Conservation (phyloP, 1,139 yeast species). For the Yamadazyma diddensiae region DNA sequence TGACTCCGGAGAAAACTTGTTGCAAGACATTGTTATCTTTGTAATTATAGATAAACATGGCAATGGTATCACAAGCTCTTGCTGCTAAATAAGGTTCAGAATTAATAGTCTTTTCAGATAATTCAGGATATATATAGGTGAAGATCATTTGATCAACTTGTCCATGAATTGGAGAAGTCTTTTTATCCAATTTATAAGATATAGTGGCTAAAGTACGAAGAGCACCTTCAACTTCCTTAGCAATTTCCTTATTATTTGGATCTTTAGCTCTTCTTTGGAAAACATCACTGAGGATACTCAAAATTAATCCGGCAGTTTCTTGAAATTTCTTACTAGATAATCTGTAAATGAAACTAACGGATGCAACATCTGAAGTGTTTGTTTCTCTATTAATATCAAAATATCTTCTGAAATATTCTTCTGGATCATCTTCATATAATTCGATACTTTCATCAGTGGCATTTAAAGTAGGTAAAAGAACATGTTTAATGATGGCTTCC, state of each 20-base stretch:
- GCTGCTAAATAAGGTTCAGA: conserved; percentile 50
- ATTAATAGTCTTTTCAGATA: conserved; percentile 28
- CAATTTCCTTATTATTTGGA: conserved; percentile 26
- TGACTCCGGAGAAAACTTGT: conserved; percentile 44
- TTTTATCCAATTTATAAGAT: conserved; percentile 39
- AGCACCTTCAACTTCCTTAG: conserved; percentile 50
- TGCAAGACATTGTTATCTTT: conserved; percentile 40
- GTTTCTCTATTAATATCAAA: conserved; percentile 71
- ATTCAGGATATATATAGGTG: conserved; percentile 48
- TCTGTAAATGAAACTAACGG: conserved; percentile 67
- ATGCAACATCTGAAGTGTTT: conserved; percentile 77
- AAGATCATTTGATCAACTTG: conserved; percentile 45
- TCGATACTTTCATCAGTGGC: conserved; percentile 56
- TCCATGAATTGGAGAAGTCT: conserved; percentile 41
- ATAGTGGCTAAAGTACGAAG: conserved; percentile 47
- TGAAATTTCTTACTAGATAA: conserved; percentile 47
- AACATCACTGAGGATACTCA: conserved; percentile 49
- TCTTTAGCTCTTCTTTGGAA: conserved; percentile 42
- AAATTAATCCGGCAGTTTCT: conserved; percentile 37
- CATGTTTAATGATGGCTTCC: conserved; percentile 55
- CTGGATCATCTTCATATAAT: conserved; percentile 69
- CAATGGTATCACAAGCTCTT: conserved; percentile 54
- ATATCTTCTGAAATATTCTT: conserved; percentile 67
- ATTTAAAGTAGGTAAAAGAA: conserved; percentile 62
- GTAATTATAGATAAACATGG: conserved; percentile 42